phyloP scores from a whole-genome alignment of 2,329 filamentous ascomycete genomes.

The Scortechinia acanthostroma region DNA sequence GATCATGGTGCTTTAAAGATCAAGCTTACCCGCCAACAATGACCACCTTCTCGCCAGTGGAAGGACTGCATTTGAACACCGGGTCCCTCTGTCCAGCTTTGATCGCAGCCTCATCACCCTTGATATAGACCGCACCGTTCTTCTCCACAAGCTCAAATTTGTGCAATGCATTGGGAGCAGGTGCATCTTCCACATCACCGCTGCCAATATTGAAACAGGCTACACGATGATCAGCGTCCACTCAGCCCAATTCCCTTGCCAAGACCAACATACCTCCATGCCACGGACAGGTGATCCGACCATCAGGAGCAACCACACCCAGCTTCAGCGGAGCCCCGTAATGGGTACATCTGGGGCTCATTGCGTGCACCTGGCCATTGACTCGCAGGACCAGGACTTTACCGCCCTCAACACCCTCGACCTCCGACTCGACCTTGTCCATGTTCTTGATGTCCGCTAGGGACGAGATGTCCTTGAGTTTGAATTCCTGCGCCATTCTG shows the following conservation, averaged over 20 bases:
- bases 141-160: conserved; percentile 77
- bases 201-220: conserved; percentile 87
- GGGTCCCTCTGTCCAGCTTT: conserved; percentile 70
- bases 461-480: conserved; percentile 70
- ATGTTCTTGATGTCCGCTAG: conserved; percentile 65
- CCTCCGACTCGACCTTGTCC: conserved; percentile 81
- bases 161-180: conserved; percentile 77
- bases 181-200: conserved; percentile 91
- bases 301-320: conserved; percentile 75
- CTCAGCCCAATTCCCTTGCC: neutral
- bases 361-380: conserved; percentile 68
- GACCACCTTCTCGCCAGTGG: conserved; percentile 55
- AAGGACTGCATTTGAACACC: conserved; percentile 62
- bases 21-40: conserved; percentile 53
- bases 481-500: conserved; percentile 49
- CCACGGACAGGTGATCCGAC: conserved; percentile 88
- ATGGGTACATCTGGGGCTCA: conserved; percentile 80
- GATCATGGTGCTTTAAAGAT: neutral
- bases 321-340: conserved; percentile 86
- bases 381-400: conserved; percentile 83
- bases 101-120: conserved; percentile 71
- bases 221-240: conserved; percentile 21
- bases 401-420: conserved; percentile 78
- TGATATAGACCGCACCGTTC: conserved; percentile 77
- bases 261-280: conserved; percentile 69